Evolutionary conservation across 179 eudicot species (phyloP), one percentile per base, ranked within the genome.

Genomic region (Heliamphora pulchella): DNA sequence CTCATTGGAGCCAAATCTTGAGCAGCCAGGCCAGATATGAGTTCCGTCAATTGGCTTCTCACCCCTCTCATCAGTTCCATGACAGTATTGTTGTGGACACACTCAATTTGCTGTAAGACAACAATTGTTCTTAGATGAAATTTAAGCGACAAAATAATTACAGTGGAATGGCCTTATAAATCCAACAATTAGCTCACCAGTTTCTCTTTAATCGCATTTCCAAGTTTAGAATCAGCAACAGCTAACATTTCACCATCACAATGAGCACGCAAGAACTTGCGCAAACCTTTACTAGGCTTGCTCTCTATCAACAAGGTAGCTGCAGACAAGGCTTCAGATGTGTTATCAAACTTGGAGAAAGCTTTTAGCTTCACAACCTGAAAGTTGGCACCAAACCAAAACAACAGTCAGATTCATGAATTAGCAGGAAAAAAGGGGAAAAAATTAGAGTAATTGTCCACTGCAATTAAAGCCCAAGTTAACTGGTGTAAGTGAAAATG

Each of bases 1-100:
- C 98, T 95, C 98, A 95, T 93, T 66, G 98, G 98, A 76, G 97
- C 94, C 82, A 95, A 80, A 90, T 95, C 98, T 85, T 95, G 98
- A 62, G 91, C 54, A 54, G 89, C 97, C 47, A 91, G 82, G 31
- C 97, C 98, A 53, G 95, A 81, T 75, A 93, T 95, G 51, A 95
- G 94, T 79, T 95, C 98, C 1, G 94, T 84, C 83, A 93, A 80
- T 78, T 93, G 97, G 84, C 93, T 93, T 87, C 97, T 90, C 15
- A 96, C 89, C 0, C 98, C 98, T 81, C 98, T 90, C 97, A 91
- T 93, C 67, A 95, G 84, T 88, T 95, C 98, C 95, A 90, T 88
- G 44, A 93, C 93, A 22, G 87, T 80, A 80, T 85, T 91, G 85
- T 89, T 91, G 86, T 95, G 98, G 55, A 93, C 86, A 78, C 98